Base-by-base conservation (phyloP, 805 yeast species). In the Hanseniaspora occidentalis region DNA sequence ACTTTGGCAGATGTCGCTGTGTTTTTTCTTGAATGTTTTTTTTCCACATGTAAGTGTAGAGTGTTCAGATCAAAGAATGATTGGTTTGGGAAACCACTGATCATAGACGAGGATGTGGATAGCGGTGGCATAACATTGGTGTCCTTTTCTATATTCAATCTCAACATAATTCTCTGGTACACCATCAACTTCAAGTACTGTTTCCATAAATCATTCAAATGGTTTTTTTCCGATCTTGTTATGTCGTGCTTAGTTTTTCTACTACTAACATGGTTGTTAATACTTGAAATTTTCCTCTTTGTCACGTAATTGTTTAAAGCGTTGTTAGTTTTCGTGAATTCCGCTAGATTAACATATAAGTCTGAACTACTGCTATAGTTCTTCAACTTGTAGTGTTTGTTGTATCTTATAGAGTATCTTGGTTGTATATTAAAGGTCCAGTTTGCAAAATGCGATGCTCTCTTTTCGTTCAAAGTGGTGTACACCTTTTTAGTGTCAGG, bases 131-230 rank as follows among this genome's bases (percentile, higher is more conserved):
- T 7, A 23, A 23, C 7, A 23, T 23, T 23, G 25, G 7, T 29
- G 9, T 4, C 17, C 4, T 13, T 14, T 29, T 29, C 33, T 16
- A 29, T n/a, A 5, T 14, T 16, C 2, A 37, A 9, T 18, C 24
- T 41, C 8, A 33, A 14, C 24, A 27, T 35, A n/a, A 35, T 25
- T 18, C 21, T 29, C 23, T 20, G 14, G 4, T 36, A 20, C 18
- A 42, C 31, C 7, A 38, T 6, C 8, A 35, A 18, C 1, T 19
- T 42, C 22, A 42, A 21, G n/a, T 38, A 42, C 13, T 6, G 13
- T 9, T 23, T 13, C 44, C 44, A 42, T 1, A 38, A 7, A 6
- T 17, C 13, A 5, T 34, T 11, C 10, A 34, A 24, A 17, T 31
- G 25, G 6, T 38, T 22, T 11, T 11, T n/a, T 16, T 41, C 37